Evolutionary conservation across 768 basidiomycete species (phyloP).

Genomic region (Cystobasidium onofrii): DNA sequence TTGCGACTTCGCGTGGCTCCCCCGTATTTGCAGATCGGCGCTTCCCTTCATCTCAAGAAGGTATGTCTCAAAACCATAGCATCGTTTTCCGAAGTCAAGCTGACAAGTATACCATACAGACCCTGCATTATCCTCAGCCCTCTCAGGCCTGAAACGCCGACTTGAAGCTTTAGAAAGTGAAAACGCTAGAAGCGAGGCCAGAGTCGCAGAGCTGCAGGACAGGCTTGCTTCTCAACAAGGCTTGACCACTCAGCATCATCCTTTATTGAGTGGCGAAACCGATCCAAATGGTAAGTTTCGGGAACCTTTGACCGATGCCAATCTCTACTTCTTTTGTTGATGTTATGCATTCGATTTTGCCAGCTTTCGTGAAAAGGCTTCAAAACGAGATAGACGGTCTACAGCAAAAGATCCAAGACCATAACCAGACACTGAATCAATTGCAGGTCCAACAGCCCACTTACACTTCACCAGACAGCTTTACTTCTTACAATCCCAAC

Average conservation of each 20-base stretch:
- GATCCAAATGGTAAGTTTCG: not conserved
- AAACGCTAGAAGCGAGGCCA: conserved; percentile 32
- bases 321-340: too few species aligned
- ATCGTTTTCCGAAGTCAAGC: not conserved
- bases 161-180: conserved; percentile 35
- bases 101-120: conserved; percentile 15
- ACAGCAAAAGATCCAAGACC: not conserved
- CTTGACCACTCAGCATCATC: not conserved
- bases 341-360: not conserved
- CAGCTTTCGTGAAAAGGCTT: not conserved
- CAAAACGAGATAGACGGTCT: conserved; percentile 4
- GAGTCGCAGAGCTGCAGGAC: conserved; percentile 38
- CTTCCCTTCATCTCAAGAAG: conserved; percentile 2
- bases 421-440: not conserved
- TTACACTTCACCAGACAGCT: not conserved
- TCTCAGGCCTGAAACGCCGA: conserved; percentile 20
- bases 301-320: too few species aligned
- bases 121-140: conserved; percentile 29
- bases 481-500: conserved; percentile 11
- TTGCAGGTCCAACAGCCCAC: not conserved
- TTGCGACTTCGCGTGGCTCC: not conserved
- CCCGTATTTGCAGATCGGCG: not conserved
- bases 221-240: conserved; percentile 3
- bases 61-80: conserved; percentile 8
- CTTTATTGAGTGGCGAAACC: not conserved